These are phyloP conservation scores for Podochytrium sp. DNA, from an alignment of 192 early-diverging fungal species.

Conservation along the genomic window DNA sequence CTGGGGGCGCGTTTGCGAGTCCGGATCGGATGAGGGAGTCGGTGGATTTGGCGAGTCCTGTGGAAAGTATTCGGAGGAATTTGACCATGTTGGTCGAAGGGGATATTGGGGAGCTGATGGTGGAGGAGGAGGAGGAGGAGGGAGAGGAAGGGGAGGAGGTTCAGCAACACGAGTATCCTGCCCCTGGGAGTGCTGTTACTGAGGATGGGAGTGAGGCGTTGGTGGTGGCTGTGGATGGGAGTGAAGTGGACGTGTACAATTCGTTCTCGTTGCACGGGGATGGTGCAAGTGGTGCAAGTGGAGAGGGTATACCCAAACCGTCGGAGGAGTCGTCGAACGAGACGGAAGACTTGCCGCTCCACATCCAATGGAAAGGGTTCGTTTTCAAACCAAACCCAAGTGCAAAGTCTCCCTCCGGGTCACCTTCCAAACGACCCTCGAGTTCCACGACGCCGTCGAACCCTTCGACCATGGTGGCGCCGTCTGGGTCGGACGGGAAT, in stretches of 20 bases:
- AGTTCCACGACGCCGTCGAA: neutral
- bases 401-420: neutral
- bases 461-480: neutral
- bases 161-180: neutral
- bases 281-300: neutral
- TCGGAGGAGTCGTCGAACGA: neutral
- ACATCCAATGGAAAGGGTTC: slow-evolving; percentile 9
- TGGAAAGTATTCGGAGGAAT: slow-evolving; percentile 9
- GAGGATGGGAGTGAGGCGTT: neutral
- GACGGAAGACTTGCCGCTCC: neutral
- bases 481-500: neutral
- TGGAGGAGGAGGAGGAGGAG: neutral
- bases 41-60: neutral
- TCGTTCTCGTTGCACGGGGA: too few relatives aligned
- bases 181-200: neutral
- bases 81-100: neutral
- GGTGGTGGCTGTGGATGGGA: neutral
- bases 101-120: neutral
- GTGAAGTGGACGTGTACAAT: slow-evolving; percentile 11
- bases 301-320: neutral
- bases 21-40: neutral
- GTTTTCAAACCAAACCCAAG: slow-evolving; percentile 1
- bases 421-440: neutral
- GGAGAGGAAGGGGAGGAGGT: neutral
- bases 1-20: too few relatives aligned